Conservation (phyloP, 2,329 filamentous ascomycete genomes). For the Verticillium dahliae region DNA sequence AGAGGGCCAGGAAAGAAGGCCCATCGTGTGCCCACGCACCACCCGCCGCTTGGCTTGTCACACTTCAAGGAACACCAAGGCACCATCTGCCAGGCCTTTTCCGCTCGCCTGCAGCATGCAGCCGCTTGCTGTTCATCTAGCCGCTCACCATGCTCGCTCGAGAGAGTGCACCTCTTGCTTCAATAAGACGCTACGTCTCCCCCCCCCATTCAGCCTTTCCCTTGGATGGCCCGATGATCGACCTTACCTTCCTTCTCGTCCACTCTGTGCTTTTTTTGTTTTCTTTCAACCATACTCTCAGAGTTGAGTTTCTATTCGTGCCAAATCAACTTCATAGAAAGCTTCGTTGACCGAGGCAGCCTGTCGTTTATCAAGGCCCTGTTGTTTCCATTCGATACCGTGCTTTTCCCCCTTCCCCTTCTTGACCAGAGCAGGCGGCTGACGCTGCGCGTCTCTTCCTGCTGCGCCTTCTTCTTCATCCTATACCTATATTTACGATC, state of each 20-base stretch:
- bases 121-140: neutral
- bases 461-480: neutral
- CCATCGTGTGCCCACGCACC: neutral
- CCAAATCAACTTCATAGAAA: slow-evolving; percentile 14
- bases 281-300: slow-evolving; percentile 14
- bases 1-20: neutral
- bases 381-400: slow-evolving; percentile 23
- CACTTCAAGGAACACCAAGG: too few species aligned
- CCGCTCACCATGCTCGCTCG: slow-evolving; percentile 9
- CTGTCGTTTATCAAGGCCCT: slow-evolving; percentile 25
- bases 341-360: slow-evolving; percentile 39
- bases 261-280: neutral
- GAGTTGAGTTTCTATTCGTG: slow-evolving; percentile 2
- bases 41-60: neutral
- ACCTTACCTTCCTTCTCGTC: too few species aligned
- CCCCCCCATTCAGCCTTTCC: slow-evolving; percentile 5
- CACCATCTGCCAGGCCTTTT: neutral
- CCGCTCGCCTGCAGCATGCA: neutral
- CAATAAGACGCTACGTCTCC: neutral
- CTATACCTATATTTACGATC: neutral
- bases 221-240: neutral
- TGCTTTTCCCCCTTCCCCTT: slow-evolving; percentile 20
- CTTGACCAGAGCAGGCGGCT: neutral
- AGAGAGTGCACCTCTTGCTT: neutral
- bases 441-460: neutral